These are phyloP conservation scores for Metarhizium guizhouense DNA, from an alignment of 2,329 filamentous ascomycete species.

Conservation along the genomic window DNA sequence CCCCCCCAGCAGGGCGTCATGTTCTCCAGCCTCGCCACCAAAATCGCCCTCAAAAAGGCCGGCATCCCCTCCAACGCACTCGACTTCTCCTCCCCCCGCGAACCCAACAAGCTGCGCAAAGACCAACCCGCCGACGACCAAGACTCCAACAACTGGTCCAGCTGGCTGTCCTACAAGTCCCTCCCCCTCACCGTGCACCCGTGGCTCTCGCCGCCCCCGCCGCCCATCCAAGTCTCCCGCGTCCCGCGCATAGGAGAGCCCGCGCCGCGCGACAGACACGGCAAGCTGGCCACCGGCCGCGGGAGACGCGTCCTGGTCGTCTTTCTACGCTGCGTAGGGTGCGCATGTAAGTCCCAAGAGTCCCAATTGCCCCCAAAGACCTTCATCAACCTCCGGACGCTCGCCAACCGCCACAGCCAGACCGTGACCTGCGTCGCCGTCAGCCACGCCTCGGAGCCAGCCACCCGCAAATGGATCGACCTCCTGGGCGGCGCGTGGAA, in stretches of 20 bases:
- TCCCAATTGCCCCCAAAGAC: constrained; percentile 26
- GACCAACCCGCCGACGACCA: constrained; percentile 20
- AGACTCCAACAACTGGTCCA: constrained; percentile 23
- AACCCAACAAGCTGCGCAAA: constrained; percentile 25
- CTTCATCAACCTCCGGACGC: constrained; percentile 45
- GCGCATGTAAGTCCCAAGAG: constrained; percentile 36
- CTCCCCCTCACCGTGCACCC: constrained; percentile 44
- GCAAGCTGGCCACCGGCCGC: constrained; percentile 32
- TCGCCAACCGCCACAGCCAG: constrained; percentile 41
- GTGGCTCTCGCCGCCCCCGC: constrained; percentile 42
- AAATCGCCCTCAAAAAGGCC: constrained; percentile 48
- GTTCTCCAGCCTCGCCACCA: constrained; percentile 47
- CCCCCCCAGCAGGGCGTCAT: constrained; percentile 24
- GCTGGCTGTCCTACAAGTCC: constrained; percentile 41
- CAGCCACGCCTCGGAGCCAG: constrained; percentile 47
- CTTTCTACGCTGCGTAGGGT: constrained; percentile 46
- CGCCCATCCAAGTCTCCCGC: constrained; percentile 35
- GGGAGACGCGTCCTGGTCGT: constrained; percentile 38
- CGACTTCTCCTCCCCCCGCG: constrained; percentile 22
- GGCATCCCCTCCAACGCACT: constrained; percentile 44
- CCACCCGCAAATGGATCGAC: constrained; percentile 49
- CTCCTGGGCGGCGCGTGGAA: constrained; percentile 49
- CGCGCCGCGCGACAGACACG: constrained; percentile 36
- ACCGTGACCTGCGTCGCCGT: constrained; percentile 47
- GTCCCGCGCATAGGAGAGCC: constrained; percentile 39